Evolutionary conservation across 2,329 filamentous ascomycete species (phyloP).

Genomic region (Paecilomyces sp.): DNA sequence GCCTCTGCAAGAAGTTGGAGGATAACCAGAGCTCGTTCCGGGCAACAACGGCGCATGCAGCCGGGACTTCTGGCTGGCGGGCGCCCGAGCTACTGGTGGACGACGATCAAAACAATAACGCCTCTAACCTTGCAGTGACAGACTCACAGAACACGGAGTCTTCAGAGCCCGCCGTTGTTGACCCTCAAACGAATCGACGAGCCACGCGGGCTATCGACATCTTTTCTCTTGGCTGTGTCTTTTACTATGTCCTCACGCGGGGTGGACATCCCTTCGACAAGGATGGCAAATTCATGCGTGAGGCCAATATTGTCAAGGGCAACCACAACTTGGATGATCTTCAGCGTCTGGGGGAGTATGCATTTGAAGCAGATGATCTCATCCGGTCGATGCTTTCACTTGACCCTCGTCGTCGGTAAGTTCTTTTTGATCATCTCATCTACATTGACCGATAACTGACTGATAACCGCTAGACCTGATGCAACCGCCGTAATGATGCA

Average conservation of each 20-base stretch:
- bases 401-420: slow-evolving; percentile 53
- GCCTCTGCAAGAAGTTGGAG: slow-evolving; percentile 93
- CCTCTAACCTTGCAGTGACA: slow-evolving; percentile 16
- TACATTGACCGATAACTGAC: slow-evolving; percentile 4
- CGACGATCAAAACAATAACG: slow-evolving; percentile 52
- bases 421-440: neutral
- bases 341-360: slow-evolving; percentile 71
- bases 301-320: slow-evolving; percentile 94
- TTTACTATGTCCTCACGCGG: slow-evolving; percentile 95
- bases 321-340: slow-evolving; percentile 66
- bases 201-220: slow-evolving; percentile 96
- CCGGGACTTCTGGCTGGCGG: slow-evolving; percentile 92
- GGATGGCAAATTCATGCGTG: slow-evolving; percentile 88
- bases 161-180: slow-evolving; percentile 45
- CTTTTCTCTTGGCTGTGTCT: slow-evolving; percentile 94
- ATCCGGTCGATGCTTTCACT: slow-evolving; percentile 72
- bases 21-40: slow-evolving; percentile 91
- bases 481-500: slow-evolving; percentile 79
- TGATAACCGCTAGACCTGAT: slow-evolving; percentile 47
- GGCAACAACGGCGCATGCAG: slow-evolving; percentile 86
- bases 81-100: slow-evolving; percentile 86
- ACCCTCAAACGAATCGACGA: slow-evolving; percentile 58
- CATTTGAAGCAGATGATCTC: slow-evolving; percentile 79
- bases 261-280: slow-evolving; percentile 91
- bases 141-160: slow-evolving; percentile 35